Percentiles rank a stretch among this genome's conserved stretches.
Conservation (phyloP, 768 basidiomycete species). For the Podaxis pistillaris region DNA sequence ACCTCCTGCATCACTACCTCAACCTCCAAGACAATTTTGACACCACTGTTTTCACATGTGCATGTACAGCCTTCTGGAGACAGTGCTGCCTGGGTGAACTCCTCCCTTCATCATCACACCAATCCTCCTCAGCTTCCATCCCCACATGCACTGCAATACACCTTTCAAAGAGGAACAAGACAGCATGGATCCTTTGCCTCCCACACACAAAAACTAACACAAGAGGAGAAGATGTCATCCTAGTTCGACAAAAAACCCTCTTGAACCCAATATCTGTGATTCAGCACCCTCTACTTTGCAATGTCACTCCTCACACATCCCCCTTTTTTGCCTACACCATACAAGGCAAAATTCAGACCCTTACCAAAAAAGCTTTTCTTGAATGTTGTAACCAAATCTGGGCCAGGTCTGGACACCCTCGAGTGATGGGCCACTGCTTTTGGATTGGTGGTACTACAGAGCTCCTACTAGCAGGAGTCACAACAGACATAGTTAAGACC, state of each 20-base stretch:
- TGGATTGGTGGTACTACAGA: constrained; percentile 27
- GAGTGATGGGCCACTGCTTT: constrained; percentile 24
- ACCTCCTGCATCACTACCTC: constrained; percentile 13
- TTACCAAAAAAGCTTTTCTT: constrained; percentile 15
- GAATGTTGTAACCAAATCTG: constrained; percentile 14
- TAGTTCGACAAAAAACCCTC: constrained; percentile 19
- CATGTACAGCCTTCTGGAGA: constrained; percentile 32
- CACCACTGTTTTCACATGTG: constrained; percentile 30
- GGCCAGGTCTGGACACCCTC: constrained; percentile 2
- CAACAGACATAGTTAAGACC: constrained; percentile 30
- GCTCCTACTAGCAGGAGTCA: constrained; percentile 24
- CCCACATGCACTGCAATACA: no score
- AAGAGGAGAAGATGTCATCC: constrained; percentile 25
- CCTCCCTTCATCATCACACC: constrained; percentile 10
- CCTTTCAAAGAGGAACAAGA: no score
- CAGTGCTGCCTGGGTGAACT: constrained; percentile 31
- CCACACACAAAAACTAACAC: constrained; percentile 35
- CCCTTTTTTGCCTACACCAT: constrained; percentile 17
- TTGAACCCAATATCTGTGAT: constrained; percentile 21
- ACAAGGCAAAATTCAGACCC: background rate
- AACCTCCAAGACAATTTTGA: constrained; percentile 25
- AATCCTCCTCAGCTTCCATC: constrained; percentile 7
- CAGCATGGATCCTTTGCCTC: constrained; percentile 23
- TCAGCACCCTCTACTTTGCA: constrained; percentile 20
- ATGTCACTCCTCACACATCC: constrained; percentile 18